Conservation (phyloP, 257 asterid species). For the Voacanga thouarsii region DNA sequence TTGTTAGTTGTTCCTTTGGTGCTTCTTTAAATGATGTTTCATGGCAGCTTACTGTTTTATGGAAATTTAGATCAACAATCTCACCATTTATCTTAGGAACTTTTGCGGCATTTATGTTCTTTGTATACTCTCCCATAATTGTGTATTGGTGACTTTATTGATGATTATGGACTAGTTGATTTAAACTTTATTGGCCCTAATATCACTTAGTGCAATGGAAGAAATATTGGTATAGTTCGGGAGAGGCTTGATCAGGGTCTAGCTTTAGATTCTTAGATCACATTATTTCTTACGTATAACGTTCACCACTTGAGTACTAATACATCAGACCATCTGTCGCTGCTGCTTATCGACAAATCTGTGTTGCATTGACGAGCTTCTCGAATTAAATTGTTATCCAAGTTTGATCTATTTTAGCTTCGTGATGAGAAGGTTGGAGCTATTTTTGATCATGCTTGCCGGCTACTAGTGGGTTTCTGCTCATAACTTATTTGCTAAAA, state of each 20-base stretch:
- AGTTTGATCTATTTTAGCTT: no score
- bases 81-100: no score
- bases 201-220: background rate
- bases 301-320: background rate
- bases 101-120: no score
- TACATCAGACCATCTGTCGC: background rate
- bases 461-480: no score
- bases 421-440: no score
- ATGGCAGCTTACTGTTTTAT: background rate
- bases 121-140: no score
- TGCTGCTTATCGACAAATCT: background rate
- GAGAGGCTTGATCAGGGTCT: background rate
- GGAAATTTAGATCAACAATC: background rate
- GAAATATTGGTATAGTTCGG: background rate
- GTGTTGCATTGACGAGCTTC: no score
- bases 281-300: background rate
- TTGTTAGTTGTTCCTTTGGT: background rate
- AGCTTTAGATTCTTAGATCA: background rate
- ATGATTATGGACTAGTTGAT: background rate
- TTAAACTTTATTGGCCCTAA: background rate
- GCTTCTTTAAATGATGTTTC: no score
- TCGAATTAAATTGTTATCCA: no score
- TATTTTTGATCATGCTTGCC: no score
- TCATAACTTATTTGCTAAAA: no score
- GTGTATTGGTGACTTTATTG: background rate